Evolutionary conservation across 495 filamentous ascomycete genomes (phyloP).

Genomic region (Penicillium pancosmium): DNA sequence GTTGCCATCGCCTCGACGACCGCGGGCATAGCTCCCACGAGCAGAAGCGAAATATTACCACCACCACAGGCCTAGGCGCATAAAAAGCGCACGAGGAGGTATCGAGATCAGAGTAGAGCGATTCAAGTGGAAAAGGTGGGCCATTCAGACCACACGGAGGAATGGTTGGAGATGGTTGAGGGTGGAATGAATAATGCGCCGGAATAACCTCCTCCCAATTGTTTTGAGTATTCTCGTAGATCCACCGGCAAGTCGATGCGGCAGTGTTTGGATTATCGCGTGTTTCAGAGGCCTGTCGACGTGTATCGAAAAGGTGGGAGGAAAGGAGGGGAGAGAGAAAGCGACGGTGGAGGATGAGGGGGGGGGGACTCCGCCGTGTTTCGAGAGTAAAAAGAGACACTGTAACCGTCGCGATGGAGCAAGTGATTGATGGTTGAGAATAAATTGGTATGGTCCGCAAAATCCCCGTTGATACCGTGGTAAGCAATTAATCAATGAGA

Average conservation of each 20-base stretch:
- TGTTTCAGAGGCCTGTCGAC: neutral
- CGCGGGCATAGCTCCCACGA: constrained; percentile 44
- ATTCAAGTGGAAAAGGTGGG: constrained; percentile 1
- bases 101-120: constrained; percentile 14
- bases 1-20: constrained; percentile 65
- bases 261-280: neutral
- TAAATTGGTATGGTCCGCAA: constrained; percentile 23
- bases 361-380: constrained; percentile 2
- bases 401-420: constrained; percentile 7
- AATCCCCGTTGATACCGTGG: constrained; percentile 7
- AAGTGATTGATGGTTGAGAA: constrained; percentile 30
- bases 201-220: constrained; percentile 2
- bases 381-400: constrained; percentile 8
- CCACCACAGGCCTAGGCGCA: constrained; percentile 40
- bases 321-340: neutral
- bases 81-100: constrained; percentile 32
- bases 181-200: neutral
- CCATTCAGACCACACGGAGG: neutral
- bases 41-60: constrained; percentile 17
- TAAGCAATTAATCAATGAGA: constrained; percentile 31
- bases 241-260: neutral
- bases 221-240: neutral
- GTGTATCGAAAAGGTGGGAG: neutral
- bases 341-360: neutral
- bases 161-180: neutral